Evolutionary conservation across 192 early-diverging fungal genomes (phyloP).

Genomic region (Coemansia sp.): DNA sequence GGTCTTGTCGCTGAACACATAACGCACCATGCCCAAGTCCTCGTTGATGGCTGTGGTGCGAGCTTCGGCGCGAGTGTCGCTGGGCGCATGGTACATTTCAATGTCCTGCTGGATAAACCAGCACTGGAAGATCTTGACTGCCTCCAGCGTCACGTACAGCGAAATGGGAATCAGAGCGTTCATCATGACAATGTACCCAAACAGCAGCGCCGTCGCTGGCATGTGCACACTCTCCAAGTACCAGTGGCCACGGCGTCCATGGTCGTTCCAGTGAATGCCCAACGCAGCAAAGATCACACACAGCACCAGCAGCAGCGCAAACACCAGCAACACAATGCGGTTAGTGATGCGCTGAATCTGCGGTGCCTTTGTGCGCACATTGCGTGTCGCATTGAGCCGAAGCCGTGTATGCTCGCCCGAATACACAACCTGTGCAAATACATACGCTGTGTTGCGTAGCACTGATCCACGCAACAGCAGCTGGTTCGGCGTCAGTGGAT

Average conservation of each 20-base stretch:
- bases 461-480: slow-evolving; percentile 83
- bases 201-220: slow-evolving; percentile 41
- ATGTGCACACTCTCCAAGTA: slow-evolving; percentile 49
- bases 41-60: slow-evolving; percentile 81
- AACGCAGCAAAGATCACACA: slow-evolving; percentile 57
- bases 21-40: slow-evolving; percentile 83
- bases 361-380: slow-evolving; percentile 71
- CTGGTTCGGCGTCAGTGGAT: slow-evolving; percentile 75
- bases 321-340: slow-evolving; percentile 72
- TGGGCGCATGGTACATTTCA: slow-evolving; percentile 72
- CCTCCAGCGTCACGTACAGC: slow-evolving; percentile 84
- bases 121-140: slow-evolving; percentile 69
- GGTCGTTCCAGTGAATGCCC: slow-evolving; percentile 55
- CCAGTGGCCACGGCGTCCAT: slow-evolving; percentile 44
- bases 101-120: slow-evolving; percentile 79
- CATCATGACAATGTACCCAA: slow-evolving; percentile 78
- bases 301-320: slow-evolving; percentile 60
- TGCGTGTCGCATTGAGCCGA: slow-evolving; percentile 69
- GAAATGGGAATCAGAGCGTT: slow-evolving; percentile 87
- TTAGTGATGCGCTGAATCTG: slow-evolving; percentile 77
- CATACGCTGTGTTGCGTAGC: slow-evolving; percentile 76
- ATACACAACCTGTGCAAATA: slow-evolving; percentile 77
- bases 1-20: slow-evolving; percentile 90
- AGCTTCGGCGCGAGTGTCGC: slow-evolving; percentile 73
- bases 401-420: slow-evolving; percentile 70